Conservation (phyloP, 2,329 filamentous ascomycete genomes). For the Didymella segeticola region DNA sequence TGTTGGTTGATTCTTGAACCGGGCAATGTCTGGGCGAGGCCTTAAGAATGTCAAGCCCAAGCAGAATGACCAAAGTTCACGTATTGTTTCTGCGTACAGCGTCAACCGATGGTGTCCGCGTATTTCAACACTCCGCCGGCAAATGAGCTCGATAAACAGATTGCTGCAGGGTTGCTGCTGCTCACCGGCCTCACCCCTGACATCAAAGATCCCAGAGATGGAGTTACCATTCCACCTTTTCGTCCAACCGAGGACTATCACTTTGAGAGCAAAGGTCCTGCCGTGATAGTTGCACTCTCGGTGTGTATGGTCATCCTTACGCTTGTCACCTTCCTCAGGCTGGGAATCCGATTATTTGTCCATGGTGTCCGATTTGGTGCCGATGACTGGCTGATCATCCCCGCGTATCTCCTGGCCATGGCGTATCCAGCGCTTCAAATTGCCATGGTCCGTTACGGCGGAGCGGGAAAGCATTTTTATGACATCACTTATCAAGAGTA, state of each 20-base stretch:
- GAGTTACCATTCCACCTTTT: conserved; percentile 10
- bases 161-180: conserved; percentile 6
- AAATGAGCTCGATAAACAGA: conserved; percentile 7
- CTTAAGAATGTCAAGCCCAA: not conserved
- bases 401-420: conserved; percentile 11
- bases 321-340: conserved; percentile 6
- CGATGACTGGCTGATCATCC: conserved; percentile 15
- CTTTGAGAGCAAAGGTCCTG: conserved; percentile 10
- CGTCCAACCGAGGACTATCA: conserved; percentile 5
- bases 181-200: conserved; percentile 2
- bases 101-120: conserved; percentile 4
- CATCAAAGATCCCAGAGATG: conserved; percentile 7
- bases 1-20: not conserved
- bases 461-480: conserved; percentile 12
- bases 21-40: not conserved
- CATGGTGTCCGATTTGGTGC: conserved; percentile 11
- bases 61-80: not conserved
- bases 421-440: conserved; percentile 12
- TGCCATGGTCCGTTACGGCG: conserved; percentile 10
- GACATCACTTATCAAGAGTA: conserved; percentile 16
- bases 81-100: not conserved
- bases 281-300: conserved; percentile 4
- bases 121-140: conserved; percentile 13
- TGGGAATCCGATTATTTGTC: conserved; percentile 10
- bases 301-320: conserved; percentile 11